Base-by-base conservation (phyloP, 2,329 filamentous ascomycete genomes). In the Lizonia empirigonia region DNA sequence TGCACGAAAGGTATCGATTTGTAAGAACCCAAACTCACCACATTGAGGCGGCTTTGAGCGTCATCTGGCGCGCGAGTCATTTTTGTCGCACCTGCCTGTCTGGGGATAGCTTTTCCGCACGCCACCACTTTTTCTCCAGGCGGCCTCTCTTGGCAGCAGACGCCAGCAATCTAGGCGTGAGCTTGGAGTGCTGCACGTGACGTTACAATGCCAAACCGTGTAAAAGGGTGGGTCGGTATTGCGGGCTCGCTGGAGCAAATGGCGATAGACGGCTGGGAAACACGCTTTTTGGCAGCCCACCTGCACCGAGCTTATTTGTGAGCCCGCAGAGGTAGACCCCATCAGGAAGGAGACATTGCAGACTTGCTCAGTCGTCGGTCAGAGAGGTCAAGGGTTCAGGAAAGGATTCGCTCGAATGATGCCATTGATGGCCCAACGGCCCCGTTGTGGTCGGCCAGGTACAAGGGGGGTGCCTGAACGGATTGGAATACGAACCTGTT, bases 251-350 rank as follows among this genome's bases (percentile, higher is more conserved):
- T 60, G 49, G 55, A 47, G 53, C 53, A 51, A 47, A 40, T 58
- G 45, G 54, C 59, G 57, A 65, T 63, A 47, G 42, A 35, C 49
- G 49, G 49, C 49, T 52, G 44, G 44, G 45, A 64, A 56, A 59
- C 47, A 64, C 54, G 62, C 61, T 64, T 65, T 63, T 56, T 55
- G 46, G 50, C 30, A 46, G 38, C 44, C 55, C 59, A 60, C 57
- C 50, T 42, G 56, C 44, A 44, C 45, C 58, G 55, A 63, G 61
- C 63, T 65, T 64, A 40, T 63, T 64, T 63, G 50, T 52, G 35
- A 47, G 49, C 38, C 45, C 51, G 44, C 38, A 35, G 44, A 44
- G 6, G 46, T 63, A 65, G 50, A 29, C 60, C 26, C 1, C 12
- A 59, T 56, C 18, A 55, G 63, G 63, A 53, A 65, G 63, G 63